Evolutionary conservation across 202 grass and related monocot genomes (phyloP), one percentile per base, ranked within the genome.

Genomic region (Carex arenaria): DNA sequence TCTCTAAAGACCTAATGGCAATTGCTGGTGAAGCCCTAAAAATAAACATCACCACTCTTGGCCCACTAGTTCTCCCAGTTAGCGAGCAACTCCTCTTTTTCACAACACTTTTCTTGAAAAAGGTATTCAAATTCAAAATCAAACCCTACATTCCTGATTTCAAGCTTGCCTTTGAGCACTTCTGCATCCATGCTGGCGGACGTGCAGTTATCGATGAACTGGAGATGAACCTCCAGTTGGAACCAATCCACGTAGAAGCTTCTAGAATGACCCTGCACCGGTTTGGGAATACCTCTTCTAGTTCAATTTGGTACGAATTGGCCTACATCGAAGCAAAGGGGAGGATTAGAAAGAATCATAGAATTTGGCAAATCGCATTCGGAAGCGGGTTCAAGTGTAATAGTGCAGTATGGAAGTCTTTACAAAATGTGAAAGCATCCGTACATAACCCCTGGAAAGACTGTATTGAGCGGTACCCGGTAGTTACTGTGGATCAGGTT

Each of bases 71-170:
- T 18, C 93, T 98, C 4, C 96, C 96, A 53, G 3, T 98, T 32
- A 93, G 93, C 83, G 96, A 98, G 89, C 96, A 98, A 90, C 93
- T 98, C 52, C 89, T 98, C 85, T 98, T 98, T 85, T 95, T 98
- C 59, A 67, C 86, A 10, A 92, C 96, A 56, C 93, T 98, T 7
- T 86, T 93, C 0, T 84, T 88, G 43, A 98, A 93, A 87, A 98
- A 94, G 81, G 83, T 93, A 5, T 89, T 94, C 84, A 95, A 93
- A 79, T 88, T 84, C 69, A 98, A 98, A 93, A 83, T 89, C 63
- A 98, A 93, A 80, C 95, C 95, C 0, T 98, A 98, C 83, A 98
- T 95, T 80, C 95, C 95, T 13, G 95, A 98, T 73, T 98, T 98
- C 89, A 98, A 95, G 89, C 90, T 98, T 5, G 95, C 95, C 20